These are phyloP conservation scores for Baudoinia panamericana DNA, from an alignment of 495 filamentous ascomycete genomes.

Conservation along the genomic window DNA sequence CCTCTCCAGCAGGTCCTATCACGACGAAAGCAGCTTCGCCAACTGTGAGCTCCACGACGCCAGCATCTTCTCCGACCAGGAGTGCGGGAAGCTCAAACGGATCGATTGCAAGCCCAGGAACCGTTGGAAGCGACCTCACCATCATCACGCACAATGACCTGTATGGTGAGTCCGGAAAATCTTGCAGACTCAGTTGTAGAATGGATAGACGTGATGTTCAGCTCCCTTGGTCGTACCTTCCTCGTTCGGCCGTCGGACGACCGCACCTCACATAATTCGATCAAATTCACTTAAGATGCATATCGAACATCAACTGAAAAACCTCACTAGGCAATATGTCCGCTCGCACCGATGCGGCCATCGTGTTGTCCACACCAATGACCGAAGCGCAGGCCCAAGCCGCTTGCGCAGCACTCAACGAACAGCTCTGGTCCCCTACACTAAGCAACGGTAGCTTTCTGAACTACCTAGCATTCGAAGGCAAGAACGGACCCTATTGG, in stretches of 20 bases:
- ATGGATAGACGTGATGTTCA: no score
- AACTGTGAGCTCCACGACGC: no score
- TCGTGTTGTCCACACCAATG: slow-evolving; percentile 7
- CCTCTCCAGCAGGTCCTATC: no score
- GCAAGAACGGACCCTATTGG: slow-evolving; percentile 10
- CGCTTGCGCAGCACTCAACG: slow-evolving; percentile 3
- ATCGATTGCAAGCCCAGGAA: neutral
- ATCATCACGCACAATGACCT: slow-evolving; percentile 14
- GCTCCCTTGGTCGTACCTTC: no score
- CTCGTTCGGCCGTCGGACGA: no score
- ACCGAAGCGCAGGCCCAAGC: slow-evolving; percentile 3
- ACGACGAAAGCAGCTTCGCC: no score
- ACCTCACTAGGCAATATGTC: slow-evolving; percentile 9
- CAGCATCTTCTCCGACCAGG: no score
- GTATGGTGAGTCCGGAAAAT: slow-evolving; percentile 8
- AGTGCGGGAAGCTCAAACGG: no score
- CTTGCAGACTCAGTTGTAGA: no score
- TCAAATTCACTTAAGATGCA: no score
- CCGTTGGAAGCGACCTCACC: slow-evolving; percentile 4
- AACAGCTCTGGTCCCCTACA: slow-evolving; percentile 6
- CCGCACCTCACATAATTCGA: no score
- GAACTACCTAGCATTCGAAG: slow-evolving; percentile 2
- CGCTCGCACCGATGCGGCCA: slow-evolving; percentile 5
- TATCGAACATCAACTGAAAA: no score
- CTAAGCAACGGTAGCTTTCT: slow-evolving; percentile 5